Base-by-base conservation (phyloP, 306 rosid species). In the Cucurbita ficifolia region DNA sequence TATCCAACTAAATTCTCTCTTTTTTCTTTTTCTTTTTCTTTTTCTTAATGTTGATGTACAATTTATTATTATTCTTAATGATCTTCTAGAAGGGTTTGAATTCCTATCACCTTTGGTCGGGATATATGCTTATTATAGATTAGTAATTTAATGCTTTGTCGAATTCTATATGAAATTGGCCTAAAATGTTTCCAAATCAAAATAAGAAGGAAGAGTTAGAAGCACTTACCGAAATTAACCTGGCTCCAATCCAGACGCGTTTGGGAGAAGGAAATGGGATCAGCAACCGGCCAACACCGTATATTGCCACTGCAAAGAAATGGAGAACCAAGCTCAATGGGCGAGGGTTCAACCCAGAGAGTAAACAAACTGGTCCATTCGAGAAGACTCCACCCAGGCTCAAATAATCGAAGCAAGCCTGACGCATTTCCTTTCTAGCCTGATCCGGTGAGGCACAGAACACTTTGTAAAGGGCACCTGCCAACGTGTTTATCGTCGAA, bases 381-480 rank as follows among this genome's bases (percentile, higher is more conserved):
- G 98, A 88, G 80, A 82, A 93, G 68, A 84, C 75, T 63, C 98
- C 98, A 36, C 98, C 98, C 12, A 93, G 96, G 72, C 97, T 90
- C 24, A 93, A 70, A 81, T 93, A 93, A 78, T 93, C 98, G 24
- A 93, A 93, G 89, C 98, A 93, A 63, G 98, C 98, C 81, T 93
- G 83, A 18, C 97, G 90, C 98, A 93, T 93, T 83, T 93, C 97
- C 84, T 81, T 86, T 86, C 98, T 88, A 24, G 98, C 98, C 61
- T 84, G 87, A 75, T 93, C 97, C 7, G 97, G 89, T 60, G 98
- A 93, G 51, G 98, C 89, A 39, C 92, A 86, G 61, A 93, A 93
- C 10, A 93, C 98, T 86, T 87, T 93, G 84, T 93, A 86, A n/a
- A 93, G 89, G 21, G 98, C 98, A 70, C 98, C 97, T 3, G 98